Percentiles rank a stretch among this genome's conserved stretches.
Evolutionary conservation across 2,329 filamentous ascomycete species (phyloP).

Genomic region (Tolypocladium nubicola): DNA sequence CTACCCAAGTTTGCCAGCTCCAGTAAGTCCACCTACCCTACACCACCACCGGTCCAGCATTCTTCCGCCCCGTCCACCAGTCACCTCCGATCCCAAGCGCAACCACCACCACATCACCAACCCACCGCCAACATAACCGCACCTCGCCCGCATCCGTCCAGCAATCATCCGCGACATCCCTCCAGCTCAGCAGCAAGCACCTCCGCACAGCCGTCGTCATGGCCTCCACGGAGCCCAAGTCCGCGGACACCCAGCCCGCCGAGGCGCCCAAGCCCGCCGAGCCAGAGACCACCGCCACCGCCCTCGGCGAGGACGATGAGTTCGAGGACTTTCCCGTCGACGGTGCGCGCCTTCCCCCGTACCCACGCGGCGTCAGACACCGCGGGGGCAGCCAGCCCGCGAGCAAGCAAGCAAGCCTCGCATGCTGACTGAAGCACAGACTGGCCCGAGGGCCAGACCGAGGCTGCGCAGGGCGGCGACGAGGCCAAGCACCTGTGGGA

Average conservation of each 20-base stretch:
- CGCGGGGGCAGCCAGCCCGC: too few species aligned
- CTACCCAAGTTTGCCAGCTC: too few species aligned
- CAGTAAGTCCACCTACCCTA: neutral
- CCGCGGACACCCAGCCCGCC: constrained; percentile 16
- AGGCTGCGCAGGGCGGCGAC: constrained; percentile 60
- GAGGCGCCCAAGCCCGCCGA: constrained; percentile 11
- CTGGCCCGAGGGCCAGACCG: constrained; percentile 86
- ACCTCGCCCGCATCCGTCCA: neutral
- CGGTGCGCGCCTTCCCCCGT: constrained; percentile 41
- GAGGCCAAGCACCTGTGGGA: constrained; percentile 82
- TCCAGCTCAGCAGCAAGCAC: neutral
- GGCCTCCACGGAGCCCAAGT: constrained; percentile 4
- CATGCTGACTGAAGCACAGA: constrained; percentile 40
- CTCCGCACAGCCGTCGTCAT: neutral
- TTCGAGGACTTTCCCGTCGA: constrained; percentile 98
- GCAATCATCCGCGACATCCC: neutral
- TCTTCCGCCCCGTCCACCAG: neutral
- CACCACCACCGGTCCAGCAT: neutral
- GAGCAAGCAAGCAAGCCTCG: neutral
- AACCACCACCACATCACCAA: neutral
- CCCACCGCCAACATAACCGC: constrained; percentile 1
- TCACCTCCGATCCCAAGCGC: neutral
- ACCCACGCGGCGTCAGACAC: too few species aligned
- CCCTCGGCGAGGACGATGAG: constrained; percentile 94
- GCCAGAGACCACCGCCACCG: constrained; percentile 34